Conservation (phyloP, 192 early-diverging fungal genomes). For the Neocallimastix lanati region DNA sequence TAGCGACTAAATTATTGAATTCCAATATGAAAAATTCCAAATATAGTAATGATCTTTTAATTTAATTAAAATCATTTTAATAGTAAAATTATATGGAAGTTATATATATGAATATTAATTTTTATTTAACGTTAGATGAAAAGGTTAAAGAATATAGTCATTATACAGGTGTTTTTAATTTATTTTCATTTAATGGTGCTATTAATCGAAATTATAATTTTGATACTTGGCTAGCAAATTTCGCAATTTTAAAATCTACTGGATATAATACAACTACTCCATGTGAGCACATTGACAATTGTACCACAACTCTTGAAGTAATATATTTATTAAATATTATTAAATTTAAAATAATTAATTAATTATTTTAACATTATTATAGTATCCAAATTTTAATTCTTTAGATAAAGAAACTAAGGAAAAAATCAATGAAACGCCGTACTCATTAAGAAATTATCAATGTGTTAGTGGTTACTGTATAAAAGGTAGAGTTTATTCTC, state of each 20-base stretch:
- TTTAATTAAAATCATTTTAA: no score
- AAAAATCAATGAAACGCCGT: not conserved
- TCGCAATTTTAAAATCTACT: not conserved
- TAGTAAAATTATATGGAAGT: no score
- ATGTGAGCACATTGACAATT: not conserved
- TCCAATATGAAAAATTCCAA: not conserved
- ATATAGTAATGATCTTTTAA: no score
- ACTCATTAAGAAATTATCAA: not conserved
- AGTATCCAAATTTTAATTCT: not conserved
- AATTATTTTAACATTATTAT: not conserved
- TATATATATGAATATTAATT: no score
- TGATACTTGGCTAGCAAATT: not conserved
- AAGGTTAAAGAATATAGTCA: not conserved
- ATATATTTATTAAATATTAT: not conserved
- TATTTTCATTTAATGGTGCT: not conserved
- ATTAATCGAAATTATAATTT: not conserved
- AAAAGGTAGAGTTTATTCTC: not conserved
- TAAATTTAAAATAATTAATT: no score
- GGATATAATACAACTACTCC: not conserved
- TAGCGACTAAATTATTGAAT: not conserved
- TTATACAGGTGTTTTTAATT: not conserved
- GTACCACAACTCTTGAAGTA: not conserved
- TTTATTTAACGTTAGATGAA: no score
- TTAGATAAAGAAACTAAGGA: not conserved
- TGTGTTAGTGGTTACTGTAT: not conserved